Conservation (phyloP, 768 basidiomycete species). For the Termitomyces bulborhizus region DNA sequence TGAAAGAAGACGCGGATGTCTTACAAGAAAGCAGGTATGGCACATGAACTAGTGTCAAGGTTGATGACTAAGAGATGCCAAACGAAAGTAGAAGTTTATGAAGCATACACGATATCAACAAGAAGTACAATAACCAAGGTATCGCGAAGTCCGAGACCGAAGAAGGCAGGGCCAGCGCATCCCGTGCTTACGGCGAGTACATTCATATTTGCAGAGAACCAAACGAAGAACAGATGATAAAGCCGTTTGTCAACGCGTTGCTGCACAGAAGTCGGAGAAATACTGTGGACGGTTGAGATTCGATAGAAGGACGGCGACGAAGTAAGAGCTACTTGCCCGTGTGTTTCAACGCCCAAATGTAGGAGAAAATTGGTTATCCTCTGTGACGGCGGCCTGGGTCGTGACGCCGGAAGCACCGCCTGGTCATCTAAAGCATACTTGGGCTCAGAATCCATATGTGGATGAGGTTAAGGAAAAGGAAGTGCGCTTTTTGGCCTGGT, state of each 20-base stretch:
- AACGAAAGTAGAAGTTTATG: not conserved
- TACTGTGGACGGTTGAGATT: slow-evolving; percentile 26
- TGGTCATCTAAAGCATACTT: not conserved
- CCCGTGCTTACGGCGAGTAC: slow-evolving; percentile 59
- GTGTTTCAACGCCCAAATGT: slow-evolving; percentile 27
- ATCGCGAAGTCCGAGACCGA: slow-evolving; percentile 46
- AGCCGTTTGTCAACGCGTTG: slow-evolving; percentile 51
- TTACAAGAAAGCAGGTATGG: slow-evolving; percentile 57
- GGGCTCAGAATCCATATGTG: not conserved
- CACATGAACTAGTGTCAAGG: slow-evolving; percentile 24
- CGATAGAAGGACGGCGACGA: not conserved
- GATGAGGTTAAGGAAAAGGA: not conserved
- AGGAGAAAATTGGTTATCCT: slow-evolving; percentile 17
- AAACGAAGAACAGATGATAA: slow-evolving; percentile 64
- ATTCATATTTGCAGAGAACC: slow-evolving; percentile 69
- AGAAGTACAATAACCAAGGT: slow-evolving; percentile 42
- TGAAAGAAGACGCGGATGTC: slow-evolving; percentile 12
- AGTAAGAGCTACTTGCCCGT: slow-evolving; percentile 19
- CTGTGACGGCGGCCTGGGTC: not conserved
- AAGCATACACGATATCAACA: slow-evolving; percentile 34
- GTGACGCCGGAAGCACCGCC: not conserved
- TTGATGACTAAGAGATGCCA: not conserved
- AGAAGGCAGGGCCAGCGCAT: slow-evolving; percentile 53
- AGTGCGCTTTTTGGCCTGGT: too few species aligned
- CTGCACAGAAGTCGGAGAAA: slow-evolving; percentile 43